Percentiles rank a stretch among this genome's conserved stretches.
phyloP scores from a whole-genome alignment of 768 basidiomycete species.

The Suillus plorans region DNA sequence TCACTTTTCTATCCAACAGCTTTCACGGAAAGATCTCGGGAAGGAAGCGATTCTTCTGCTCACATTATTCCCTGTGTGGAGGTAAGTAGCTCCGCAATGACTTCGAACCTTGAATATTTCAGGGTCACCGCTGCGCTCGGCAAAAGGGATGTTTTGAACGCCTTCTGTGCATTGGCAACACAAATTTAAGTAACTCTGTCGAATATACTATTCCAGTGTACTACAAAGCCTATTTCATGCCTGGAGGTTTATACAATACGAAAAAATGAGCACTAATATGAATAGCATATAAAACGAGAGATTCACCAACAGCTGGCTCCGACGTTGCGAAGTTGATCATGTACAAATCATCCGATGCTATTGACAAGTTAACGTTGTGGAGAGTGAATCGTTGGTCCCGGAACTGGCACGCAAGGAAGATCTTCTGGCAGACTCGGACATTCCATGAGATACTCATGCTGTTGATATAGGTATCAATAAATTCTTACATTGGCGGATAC shows the following conservation, averaged over 20 bases:
- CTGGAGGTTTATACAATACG: neutral
- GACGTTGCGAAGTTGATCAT: neutral
- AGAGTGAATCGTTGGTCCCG: slow-evolving; percentile 20
- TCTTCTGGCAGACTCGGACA: slow-evolving; percentile 54
- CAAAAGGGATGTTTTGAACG: neutral
- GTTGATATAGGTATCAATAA: too few relatives aligned
- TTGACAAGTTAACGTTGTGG: neutral
- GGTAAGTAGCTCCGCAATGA: too few relatives aligned
- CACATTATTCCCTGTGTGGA: too few relatives aligned
- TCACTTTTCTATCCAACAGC: neutral
- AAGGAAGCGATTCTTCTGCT: too few relatives aligned
- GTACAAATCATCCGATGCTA: neutral
- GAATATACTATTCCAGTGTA: neutral
- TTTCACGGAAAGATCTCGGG: too few relatives aligned
- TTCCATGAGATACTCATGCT: slow-evolving; percentile 82
- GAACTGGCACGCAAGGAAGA: slow-evolving; percentile 54
- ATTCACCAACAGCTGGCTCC: neutral
- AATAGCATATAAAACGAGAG: neutral
- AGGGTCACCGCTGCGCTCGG: too few relatives aligned
- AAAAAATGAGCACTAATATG: neutral
- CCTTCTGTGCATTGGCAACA: neutral
- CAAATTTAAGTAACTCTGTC: neutral
- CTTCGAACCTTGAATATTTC: neutral
- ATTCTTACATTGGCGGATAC: too few relatives aligned
- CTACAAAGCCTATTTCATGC: neutral